Percentiles rank a stretch among this genome's conserved stretches.
Evolutionary conservation across 805 yeast genomes (phyloP).

Genomic region (Suhomyces emberorum): DNA sequence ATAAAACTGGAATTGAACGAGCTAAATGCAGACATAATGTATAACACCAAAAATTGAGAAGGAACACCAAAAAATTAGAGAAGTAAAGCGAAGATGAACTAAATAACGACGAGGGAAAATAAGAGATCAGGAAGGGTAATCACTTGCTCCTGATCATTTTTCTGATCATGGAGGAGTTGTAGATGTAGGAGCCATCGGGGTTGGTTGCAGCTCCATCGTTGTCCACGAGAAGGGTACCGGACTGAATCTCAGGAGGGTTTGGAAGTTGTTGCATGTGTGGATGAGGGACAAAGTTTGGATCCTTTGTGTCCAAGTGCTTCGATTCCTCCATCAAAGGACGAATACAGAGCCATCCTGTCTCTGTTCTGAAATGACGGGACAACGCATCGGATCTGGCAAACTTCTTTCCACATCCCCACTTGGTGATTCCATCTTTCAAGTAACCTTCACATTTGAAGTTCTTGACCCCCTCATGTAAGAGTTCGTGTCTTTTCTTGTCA

Average conservation of each 20-base stretch:
- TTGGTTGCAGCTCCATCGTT: neutral
- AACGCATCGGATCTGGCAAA: conserved; percentile 79
- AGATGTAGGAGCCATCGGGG: conserved; percentile 9
- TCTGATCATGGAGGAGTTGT: conserved; percentile 17
- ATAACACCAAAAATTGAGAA: too few relatives aligned
- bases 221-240: conserved; percentile 5
- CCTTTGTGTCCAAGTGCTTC: conserved; percentile 23
- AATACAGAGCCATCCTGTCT: conserved; percentile 68
- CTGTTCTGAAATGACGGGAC: conserved; percentile 72
- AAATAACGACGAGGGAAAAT: too few relatives aligned
- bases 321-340: conserved; percentile 63
- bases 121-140: too few relatives aligned
- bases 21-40: too few relatives aligned
- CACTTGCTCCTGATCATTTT: conserved; percentile 12
- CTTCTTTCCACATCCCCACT: conserved; percentile 73
- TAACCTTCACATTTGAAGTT: conserved; percentile 65
- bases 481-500: conserved; percentile 73
- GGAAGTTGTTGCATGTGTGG: neutral
- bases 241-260: neutral
- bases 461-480: conserved; percentile 70
- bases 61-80: too few relatives aligned
- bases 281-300: conserved; percentile 1
- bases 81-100: too few relatives aligned
- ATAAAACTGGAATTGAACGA: too few relatives aligned
- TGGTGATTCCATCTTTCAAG: conserved; percentile 52